Conservation (phyloP, 495 filamentous ascomycete species). For the Podospora comata region DNA sequence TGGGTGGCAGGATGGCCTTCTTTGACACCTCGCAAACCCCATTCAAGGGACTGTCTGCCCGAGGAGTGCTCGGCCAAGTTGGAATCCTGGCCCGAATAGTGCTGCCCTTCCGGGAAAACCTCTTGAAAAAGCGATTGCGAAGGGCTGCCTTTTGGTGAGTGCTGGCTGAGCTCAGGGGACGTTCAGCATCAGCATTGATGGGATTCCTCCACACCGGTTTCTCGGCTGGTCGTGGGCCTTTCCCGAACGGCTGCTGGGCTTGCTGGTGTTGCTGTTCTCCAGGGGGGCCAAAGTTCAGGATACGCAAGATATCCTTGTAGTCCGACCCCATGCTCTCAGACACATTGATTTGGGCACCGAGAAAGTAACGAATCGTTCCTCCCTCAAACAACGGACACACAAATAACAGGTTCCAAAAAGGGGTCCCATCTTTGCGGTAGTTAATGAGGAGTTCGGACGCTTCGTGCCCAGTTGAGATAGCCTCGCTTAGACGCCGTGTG, state of each 20-base stretch:
- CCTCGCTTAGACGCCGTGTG: constrained; percentile 39
- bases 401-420: constrained; percentile 57
- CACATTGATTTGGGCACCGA: constrained; percentile 57
- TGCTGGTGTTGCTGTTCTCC: constrained; percentile 6
- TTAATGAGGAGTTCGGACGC: constrained; percentile 53
- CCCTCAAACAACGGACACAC: constrained; percentile 47
- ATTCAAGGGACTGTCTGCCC: not conserved
- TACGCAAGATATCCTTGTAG: constrained; percentile 47
- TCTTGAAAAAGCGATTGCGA: constrained; percentile 29
- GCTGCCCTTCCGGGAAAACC: constrained; percentile 16
- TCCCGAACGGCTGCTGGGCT: not conserved
- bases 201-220: constrained; percentile 5
- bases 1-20: not conserved
- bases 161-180: not conserved
- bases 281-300: constrained; percentile 36
- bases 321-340: constrained; percentile 48
- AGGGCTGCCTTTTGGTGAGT: not conserved
- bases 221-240: constrained; percentile 1
- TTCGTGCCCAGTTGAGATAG: constrained; percentile 43
- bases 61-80: not conserved
- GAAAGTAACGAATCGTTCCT: constrained; percentile 46
- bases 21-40: not conserved
- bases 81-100: not conserved
- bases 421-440: constrained; percentile 49
- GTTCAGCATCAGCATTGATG: constrained; percentile 5